Evolutionary conservation across 192 early-diverging fungal genomes (phyloP), one percentile per base, ranked within the genome.

Genomic region (Coemansia sp.): DNA sequence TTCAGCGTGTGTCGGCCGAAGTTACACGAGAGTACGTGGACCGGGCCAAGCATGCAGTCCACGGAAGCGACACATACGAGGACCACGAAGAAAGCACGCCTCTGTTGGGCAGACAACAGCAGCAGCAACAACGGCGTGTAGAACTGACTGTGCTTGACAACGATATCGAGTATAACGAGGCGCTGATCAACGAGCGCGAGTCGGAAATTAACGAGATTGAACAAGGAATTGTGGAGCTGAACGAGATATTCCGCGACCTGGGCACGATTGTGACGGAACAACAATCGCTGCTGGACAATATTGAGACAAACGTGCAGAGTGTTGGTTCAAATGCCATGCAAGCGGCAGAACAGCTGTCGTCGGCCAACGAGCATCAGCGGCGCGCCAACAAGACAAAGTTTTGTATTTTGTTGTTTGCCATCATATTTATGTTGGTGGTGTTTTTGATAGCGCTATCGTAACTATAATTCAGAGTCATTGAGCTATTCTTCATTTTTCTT

Each of bases 261-360:
- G 94, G 93, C 0, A 95, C 94, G 4, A 85, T 99, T 63, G 96
- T 99, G n/a, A 92, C 93, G 25, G 96, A 99, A 72, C 97, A 99
- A 85, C 91, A 94, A 65, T 90, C 88, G 60, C 86, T 93, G 65
- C 78, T 99, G 9, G 97, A 97, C 61, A 96, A 93, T 57, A 99
- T 99, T 60, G 93, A 98, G 71, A 85, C 87, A 19, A 99, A 98
- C 72, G 93, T 99, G n/a, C 84, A 88, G 39, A 85, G 82, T 50
- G 91, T 95, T 45, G 82, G 86, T 6, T 80, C 86, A 61, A 91
- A 94, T 59, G 86, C 93, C 25, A 86, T 89, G 31, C 75, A 84
- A n/a, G 95, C 95, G 3, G 83, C 90, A 0, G 86, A 87, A 25
- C 91, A 99, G 68, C 80, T 99, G 59, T 81, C 85, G 10, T 74